Evolutionary conservation across 164 flowering plant species (phyloP), one percentile per base, ranked within the genome.

Genomic region (Vitis cinerea): DNA sequence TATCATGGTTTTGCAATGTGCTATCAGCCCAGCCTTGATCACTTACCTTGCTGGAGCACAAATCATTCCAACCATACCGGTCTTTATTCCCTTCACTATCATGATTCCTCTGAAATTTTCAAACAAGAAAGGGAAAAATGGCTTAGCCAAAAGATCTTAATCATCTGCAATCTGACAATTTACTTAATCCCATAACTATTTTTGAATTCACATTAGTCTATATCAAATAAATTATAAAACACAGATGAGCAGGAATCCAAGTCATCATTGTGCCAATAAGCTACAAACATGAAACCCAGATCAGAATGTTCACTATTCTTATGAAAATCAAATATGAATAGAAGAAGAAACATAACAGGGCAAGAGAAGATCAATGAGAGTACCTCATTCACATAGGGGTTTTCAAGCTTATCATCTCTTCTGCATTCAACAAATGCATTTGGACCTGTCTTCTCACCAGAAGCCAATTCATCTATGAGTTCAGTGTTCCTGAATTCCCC

Each of bases 21-120:
- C 37, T 47, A 8, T n/a, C 74, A 65, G 63, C 62, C 64, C 63
- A 44, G 23, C 27, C 37, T 15, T 72, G 68, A 7, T 65, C 75
- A 57, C 37, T 16, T 58, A 31, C 1, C 15, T 49, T 72, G 47
- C 60, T 27, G 31, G 30, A 48, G 10, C 63, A 19, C 23, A 50
- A 51, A 56, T 66, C 56, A 12, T 53, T 56, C 8, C 2, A 65
- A 63, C 16, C 2, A 66, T 49, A 14, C 1, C 12, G n/a, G 12
- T 31, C n/a, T 53, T 47, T 55, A 4, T n/a, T 55, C 55, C 19
- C 30, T 19, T 59, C 68, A 48, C 9, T 50, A 12, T 11, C 13
- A 53, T 65, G 53, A 19, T 53, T 62, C 6, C 27, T 79, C 86
- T 80, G 76, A 8, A 62, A 64, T 10, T 58, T 67, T 14, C 27